Evolutionary conservation across 2,329 filamentous ascomycete species (phyloP).

Genomic region (Raffaelea ambrosiae): DNA sequence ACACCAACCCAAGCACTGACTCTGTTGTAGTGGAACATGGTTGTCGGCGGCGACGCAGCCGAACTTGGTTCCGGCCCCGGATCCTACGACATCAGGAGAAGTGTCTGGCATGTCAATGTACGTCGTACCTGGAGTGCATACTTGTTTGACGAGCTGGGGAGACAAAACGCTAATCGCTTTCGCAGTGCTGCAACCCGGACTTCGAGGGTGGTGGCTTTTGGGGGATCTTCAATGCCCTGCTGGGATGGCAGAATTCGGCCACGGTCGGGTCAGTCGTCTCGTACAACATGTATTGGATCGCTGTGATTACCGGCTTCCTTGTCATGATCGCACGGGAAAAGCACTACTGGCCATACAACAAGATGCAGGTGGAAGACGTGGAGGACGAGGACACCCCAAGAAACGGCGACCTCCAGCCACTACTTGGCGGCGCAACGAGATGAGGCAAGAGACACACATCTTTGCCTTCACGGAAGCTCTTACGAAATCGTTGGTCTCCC

Average conservation of each 20-base stretch:
- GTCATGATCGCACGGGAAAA: conserved; percentile 10
- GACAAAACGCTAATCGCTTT: no score
- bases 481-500: no score
- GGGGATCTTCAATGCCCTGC: conserved; percentile 79
- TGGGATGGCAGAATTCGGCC: conserved; percentile 83
- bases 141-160: not conserved
- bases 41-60: conserved; percentile 42
- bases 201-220: conserved; percentile 65
- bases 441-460: not conserved
- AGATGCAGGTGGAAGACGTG: not conserved
- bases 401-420: conserved; percentile 5
- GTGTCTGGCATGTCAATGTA: conserved; percentile 62
- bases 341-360: conserved; percentile 3
- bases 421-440: not conserved
- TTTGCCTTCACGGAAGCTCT: no score
- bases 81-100: conserved; percentile 57
- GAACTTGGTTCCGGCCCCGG: conserved; percentile 56
- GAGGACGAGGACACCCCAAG: not conserved
- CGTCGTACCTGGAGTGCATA: no score
- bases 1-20: not conserved
- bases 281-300: conserved; percentile 82
- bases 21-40: conserved; percentile 42
- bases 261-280: conserved; percentile 80
- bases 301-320: conserved; percentile 9
- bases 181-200: conserved; percentile 68